Evolutionary conservation across 2,329 filamentous ascomycete genomes (phyloP), one percentile per base, ranked within the genome.

Genomic region (Didymella lethalis): DNA sequence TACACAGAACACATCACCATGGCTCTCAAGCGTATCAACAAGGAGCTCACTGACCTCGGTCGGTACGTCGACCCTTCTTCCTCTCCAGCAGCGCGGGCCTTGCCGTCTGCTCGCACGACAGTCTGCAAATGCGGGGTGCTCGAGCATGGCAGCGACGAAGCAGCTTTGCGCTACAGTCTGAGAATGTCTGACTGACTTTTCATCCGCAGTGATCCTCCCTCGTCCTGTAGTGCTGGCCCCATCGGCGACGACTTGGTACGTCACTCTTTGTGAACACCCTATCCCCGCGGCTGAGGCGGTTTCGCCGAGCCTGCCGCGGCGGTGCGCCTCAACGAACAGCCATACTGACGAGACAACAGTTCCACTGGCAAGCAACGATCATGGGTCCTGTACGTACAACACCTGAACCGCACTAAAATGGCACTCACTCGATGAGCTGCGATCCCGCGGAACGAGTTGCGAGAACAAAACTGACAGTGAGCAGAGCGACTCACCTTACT

Each of bases 311-410:
- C 53, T 26, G 54, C 64, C 56, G 57, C 59, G 31, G 53, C 32
- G 45, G 38, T 36, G 25, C 20, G 51, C 46, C 48, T 38, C 48
- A 54, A 57, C 61, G 49, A 66, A 70, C 57, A 63, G 38, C 63
- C 14, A 60, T 76, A 75, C 74, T 71, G 58, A 69, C 70, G 53
- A 49, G 53, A 63, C 46, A 47, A 73, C 73, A 99, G 94, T 99
- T 99, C 79, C 95, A 98, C 88, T 99, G 95, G 95, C 95, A 99
- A 89, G 95, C 95, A 75, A 99, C 95, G 52, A 99, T 99, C 80
- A 99, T 99, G 95, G 95, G 95, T 82, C 95, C 95, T 79, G 92
- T 96, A 88, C 88, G 92, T 88, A 63, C 58, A 61, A 54, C 51
- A 71, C 54, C 7, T 14, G 25, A 29, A 7, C 18, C 29, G 20